Conservation (phyloP, 345 rosid genomes). For the Camelina sativa region DNA sequence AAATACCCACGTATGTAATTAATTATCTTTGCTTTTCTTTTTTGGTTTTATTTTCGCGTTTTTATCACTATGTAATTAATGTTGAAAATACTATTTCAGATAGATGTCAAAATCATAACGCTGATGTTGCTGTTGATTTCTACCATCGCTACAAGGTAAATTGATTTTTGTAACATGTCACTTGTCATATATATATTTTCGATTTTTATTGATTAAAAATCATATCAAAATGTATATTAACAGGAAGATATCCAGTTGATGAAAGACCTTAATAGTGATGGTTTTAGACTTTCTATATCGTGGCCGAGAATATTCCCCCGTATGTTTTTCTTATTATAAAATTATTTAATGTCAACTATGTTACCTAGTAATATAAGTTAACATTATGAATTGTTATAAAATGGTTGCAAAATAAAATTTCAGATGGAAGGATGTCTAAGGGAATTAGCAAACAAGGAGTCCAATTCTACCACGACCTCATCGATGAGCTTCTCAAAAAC, state of each 20-base stretch:
- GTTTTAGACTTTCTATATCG: conserved; percentile 54
- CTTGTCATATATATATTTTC: background rate
- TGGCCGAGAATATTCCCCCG: conserved; percentile 57
- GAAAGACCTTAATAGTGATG: conserved; percentile 53
- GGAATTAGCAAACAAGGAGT: conserved; percentile 55
- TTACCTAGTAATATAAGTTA: background rate
- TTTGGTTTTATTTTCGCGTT: background rate
- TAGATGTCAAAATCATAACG: conserved; percentile 48
- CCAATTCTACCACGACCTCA: conserved; percentile 54
- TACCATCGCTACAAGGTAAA: conserved; percentile 57
- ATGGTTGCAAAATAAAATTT: background rate
- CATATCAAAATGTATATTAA: background rate
- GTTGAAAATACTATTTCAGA: conserved; percentile 39
- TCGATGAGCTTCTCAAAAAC: conserved; percentile 54
- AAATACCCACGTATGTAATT: conserved; percentile 23
- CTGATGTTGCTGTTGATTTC: conserved; percentile 52
- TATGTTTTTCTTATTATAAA: conserved; percentile 7
- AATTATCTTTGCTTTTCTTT: too few relatives aligned
- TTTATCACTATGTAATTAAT: background rate
- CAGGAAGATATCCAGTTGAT: conserved; percentile 60
- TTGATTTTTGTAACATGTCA: background rate
- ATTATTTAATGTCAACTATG: background rate
- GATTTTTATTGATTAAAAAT: background rate
- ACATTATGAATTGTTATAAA: background rate
- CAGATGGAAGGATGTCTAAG: conserved; percentile 47